These are phyloP conservation scores for Discostella stelligera DNA, from an alignment of 352 stramenopile species.

Conservation along the genomic window DNA sequence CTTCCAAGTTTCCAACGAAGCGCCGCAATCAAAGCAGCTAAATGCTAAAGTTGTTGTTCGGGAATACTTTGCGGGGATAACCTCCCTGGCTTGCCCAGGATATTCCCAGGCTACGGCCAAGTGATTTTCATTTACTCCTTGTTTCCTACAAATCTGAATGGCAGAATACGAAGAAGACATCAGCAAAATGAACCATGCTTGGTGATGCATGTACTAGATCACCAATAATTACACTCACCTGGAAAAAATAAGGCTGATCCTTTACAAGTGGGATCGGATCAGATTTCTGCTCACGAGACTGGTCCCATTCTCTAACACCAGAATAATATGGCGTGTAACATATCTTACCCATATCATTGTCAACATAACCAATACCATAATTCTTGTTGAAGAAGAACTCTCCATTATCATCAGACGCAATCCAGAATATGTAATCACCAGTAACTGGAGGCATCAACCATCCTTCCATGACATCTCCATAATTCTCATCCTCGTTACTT, in stretches of 20 bases:
- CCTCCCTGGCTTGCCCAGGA: background rate
- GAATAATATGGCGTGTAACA: background rate
- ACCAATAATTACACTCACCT: background rate
- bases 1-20: slow-evolving; percentile 14
- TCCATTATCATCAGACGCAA: slow-evolving; percentile 13
- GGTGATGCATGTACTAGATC: no score
- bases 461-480: slow-evolving; percentile 10
- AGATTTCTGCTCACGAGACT: slow-evolving; percentile 3
- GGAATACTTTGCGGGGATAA: slow-evolving; percentile 11
- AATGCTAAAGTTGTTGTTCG: background rate
- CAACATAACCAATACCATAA: background rate
- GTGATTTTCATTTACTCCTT: background rate
- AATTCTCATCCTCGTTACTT: slow-evolving; percentile 1
- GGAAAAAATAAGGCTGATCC: slow-evolving; percentile 15
- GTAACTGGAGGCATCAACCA: slow-evolving; percentile 12
- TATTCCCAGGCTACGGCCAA: slow-evolving; percentile 8
- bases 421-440: slow-evolving; percentile 8
- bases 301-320: background rate
- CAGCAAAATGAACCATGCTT: background rate
- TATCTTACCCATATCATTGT: background rate
- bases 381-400: slow-evolving; percentile 12
- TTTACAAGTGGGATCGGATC: slow-evolving; percentile 6
- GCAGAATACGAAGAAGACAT: background rate
- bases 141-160: background rate
- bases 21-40: background rate